Evolutionary conservation across 495 filamentous ascomycete genomes (phyloP).

Genomic region (Neurospora terricola): DNA sequence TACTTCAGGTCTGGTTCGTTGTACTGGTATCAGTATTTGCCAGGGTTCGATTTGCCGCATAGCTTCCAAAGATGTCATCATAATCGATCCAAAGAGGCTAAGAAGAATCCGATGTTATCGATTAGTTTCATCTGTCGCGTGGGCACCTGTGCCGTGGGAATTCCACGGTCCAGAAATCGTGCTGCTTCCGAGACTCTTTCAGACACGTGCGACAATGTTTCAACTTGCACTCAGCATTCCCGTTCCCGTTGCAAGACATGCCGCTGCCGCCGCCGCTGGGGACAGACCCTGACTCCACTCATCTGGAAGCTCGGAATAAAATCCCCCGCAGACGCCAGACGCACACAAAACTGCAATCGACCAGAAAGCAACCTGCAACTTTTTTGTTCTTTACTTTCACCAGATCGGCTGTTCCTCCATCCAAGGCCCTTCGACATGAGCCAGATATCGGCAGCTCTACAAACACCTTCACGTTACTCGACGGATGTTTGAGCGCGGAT

Average conservation of each 20-base stretch:
- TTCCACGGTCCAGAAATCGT: not conserved
- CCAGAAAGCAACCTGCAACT: not conserved
- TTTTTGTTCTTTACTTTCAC: not conserved
- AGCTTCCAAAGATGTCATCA: not conserved
- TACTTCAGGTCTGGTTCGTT: not conserved
- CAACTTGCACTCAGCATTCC: not conserved
- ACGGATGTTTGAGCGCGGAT: not conserved
- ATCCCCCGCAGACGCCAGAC: not conserved
- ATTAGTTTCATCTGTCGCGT: not conserved
- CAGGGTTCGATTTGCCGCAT: not conserved
- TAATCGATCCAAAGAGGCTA: not conserved
- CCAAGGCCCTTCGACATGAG: not conserved
- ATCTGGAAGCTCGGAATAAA: not conserved
- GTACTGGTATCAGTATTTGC: not conserved
- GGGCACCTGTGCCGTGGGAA: not conserved
- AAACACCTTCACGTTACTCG: not conserved
- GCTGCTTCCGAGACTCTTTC: not conserved
- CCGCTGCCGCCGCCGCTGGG: not conserved
- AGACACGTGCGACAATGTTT: not conserved
- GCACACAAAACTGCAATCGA: not conserved
- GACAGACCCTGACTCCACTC: not conserved
- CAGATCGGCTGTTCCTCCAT: not conserved
- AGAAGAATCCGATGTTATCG: not conserved
- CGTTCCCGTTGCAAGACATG: not conserved
- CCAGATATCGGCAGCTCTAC: not conserved